A percentile compares a stretch with the other conserved stretches of the same genome.
Evolutionary conservation across 345 rosid genomes (phyloP).

Genomic region (Microthlaspi erraticum): DNA sequence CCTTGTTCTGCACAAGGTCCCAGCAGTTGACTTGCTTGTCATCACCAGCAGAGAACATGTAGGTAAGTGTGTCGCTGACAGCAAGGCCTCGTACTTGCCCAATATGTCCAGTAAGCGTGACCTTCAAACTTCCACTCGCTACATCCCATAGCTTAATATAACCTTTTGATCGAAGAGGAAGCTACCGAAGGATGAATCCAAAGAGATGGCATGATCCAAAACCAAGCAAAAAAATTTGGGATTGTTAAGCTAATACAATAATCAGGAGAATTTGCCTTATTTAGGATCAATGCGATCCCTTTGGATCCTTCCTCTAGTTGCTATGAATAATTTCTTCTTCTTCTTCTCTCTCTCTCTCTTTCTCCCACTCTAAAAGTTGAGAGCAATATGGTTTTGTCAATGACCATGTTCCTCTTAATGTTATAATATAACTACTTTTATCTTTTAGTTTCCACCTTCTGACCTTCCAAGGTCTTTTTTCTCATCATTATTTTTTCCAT

Average conservation of each 20-base stretch:
- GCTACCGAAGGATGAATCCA: constrained; percentile 71
- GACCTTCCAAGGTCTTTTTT: background rate
- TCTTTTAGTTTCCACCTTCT: constrained; percentile 23
- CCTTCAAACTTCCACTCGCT: constrained; percentile 83
- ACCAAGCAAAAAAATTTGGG: constrained; percentile 92
- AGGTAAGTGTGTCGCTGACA: constrained; percentile 81
- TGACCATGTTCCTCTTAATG: constrained; percentile 4
- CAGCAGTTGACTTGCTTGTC: constrained; percentile 98
- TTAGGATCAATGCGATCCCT: constrained; percentile 99
- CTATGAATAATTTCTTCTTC: constrained; percentile 44
- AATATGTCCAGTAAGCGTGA: constrained; percentile 90
- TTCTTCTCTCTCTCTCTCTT: constrained; percentile 24
- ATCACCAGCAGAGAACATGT: constrained; percentile 93
- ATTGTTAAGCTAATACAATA: constrained; percentile 57
- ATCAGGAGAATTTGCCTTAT: constrained; percentile 8
- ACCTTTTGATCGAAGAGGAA: constrained; percentile 26
- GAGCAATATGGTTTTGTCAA: constrained; percentile 34
- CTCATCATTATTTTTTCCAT: constrained; percentile 2
- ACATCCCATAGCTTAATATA: constrained; percentile 99
- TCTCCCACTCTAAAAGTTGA: constrained; percentile 17
- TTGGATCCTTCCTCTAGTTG: constrained; percentile 91
- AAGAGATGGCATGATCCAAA: constrained; percentile 90
- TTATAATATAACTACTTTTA: constrained; percentile 9
- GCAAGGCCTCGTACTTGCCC: constrained; percentile 96
- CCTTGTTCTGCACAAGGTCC: constrained; percentile 99